Base-by-base conservation (phyloP, 2,329 filamentous ascomycete genomes). In the Diaporthe sp. region DNA sequence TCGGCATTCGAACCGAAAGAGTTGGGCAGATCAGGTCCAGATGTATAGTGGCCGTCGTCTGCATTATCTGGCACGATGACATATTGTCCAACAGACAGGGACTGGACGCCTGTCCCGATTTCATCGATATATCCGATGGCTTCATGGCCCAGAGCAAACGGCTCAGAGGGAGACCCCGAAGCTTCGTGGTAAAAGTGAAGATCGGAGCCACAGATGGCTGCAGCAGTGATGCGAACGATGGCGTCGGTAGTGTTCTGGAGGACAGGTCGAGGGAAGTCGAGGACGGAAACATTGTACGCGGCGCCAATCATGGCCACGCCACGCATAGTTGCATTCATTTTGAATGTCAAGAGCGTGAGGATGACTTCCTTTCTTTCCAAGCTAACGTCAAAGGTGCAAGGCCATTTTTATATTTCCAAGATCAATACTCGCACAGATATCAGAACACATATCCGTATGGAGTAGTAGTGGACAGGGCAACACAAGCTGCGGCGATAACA, bases 151-250 rank as follows among this genome's bases (percentile, higher is more conserved):
- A 91, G 81, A 3, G 89, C 83, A 0, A 83, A 83, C 15, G 49
- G 49, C 9, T 88, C 88, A 44, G 42, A 15, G 0, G 83, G 81
- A 8, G 84, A 78, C 58, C 85, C 86, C 1, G 85, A 87, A 0
- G 88, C 84, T 0, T 91, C 88, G 77, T 90, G 84, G 73, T 86
- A 81, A 76, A 91, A 90, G 79, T 91, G 89, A 22, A 91, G 81
- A 78, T 91, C 89, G 0, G 87, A 87, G 34, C 88, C 88, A 79
- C 89, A 90, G 77, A 89, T 89, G 17, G 87, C 88, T 0, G 86
- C 85, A 73, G 88, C 84, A 9, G 82, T 81, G 51, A 90, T 75
- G 73, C 85, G 86, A 62, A 90, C 81, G 34, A 91, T 83, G 19
- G 88, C 87, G 75, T 90, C 88, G 2, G 84, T 86, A 1, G 22